phyloP scores from a whole-genome alignment of 495 filamentous ascomycete species.

The Penicillium verhagenii region DNA sequence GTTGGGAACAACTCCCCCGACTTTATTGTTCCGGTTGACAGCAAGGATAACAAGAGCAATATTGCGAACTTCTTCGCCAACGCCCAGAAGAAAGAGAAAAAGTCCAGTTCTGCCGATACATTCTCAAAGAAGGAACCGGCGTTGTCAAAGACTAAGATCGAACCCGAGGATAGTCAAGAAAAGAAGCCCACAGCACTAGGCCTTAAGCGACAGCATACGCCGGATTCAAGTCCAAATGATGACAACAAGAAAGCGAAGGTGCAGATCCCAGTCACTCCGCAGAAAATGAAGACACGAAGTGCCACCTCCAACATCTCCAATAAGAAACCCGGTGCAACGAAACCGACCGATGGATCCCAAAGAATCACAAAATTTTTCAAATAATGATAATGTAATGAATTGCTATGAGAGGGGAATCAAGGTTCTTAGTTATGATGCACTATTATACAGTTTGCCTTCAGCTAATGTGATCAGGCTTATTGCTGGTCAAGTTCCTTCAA shows the following conservation, averaged over 20 bases:
- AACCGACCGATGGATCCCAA: slow-evolving; percentile 61
- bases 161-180: slow-evolving; percentile 42
- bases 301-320: slow-evolving; percentile 45
- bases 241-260: slow-evolving; percentile 32
- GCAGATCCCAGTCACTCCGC: slow-evolving; percentile 17
- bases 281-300: slow-evolving; percentile 35
- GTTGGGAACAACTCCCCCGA: slow-evolving; percentile 86
- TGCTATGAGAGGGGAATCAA: neutral
- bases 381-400: slow-evolving; percentile 34
- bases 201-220: slow-evolving; percentile 57
- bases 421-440: neutral
- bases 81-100: slow-evolving; percentile 39
- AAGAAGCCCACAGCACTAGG: slow-evolving; percentile 48
- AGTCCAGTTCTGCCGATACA: neutral
- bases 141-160: slow-evolving; percentile 14
- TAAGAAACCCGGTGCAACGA: slow-evolving; percentile 44
- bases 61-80: slow-evolving; percentile 90
- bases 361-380: slow-evolving; percentile 86
- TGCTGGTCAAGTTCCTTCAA: slow-evolving; percentile 36
- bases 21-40: slow-evolving; percentile 80
- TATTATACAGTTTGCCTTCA: slow-evolving; percentile 20
- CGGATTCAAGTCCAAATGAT: slow-evolving; percentile 23
- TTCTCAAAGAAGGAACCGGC: slow-evolving; percentile 11
- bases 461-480: neutral
- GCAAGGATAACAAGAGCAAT: slow-evolving; percentile 82